Conservation (phyloP, 139 green algal species). For the Closterium sp. region DNA sequence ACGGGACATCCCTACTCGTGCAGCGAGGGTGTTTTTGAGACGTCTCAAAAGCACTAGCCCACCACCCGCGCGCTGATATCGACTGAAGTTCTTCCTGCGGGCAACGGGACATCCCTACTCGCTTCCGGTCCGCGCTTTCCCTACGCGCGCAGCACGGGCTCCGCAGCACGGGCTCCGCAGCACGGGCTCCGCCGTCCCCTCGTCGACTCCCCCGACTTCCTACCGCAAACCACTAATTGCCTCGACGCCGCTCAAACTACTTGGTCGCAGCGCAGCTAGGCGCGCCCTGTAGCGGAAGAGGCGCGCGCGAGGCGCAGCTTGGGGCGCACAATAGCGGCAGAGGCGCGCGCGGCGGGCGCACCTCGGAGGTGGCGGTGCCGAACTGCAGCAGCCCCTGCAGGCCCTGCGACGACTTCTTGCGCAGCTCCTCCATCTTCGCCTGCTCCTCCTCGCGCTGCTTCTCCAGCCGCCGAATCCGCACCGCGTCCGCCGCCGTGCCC, state of each 20-base stretch:
- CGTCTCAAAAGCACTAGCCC: too few relatives aligned
- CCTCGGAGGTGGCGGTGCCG: slow-evolving; percentile 34
- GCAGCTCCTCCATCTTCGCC: slow-evolving; percentile 23
- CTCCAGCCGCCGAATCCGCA: slow-evolving; percentile 39
- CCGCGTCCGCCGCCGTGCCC: slow-evolving; percentile 24
- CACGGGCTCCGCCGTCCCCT: background rate
- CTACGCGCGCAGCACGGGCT: background rate
- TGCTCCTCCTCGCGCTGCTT: slow-evolving; percentile 39
- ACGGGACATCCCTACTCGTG: too few relatives aligned
- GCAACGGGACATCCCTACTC: too few relatives aligned
- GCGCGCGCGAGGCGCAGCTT: too few relatives aligned
- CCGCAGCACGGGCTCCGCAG: too few relatives aligned
- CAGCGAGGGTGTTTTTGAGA: too few relatives aligned
- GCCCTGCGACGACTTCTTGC: slow-evolving; percentile 22
- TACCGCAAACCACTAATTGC: background rate
- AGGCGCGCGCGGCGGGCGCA: background rate
- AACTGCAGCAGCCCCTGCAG: slow-evolving; percentile 38
- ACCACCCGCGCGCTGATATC: too few relatives aligned
- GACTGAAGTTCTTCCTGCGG: too few relatives aligned
- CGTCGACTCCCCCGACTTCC: background rate
- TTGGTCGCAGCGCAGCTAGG: background rate
- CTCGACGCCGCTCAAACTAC: background rate
- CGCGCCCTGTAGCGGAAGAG: background rate
- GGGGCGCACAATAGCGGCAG: too few relatives aligned
- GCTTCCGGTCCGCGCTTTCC: too few relatives aligned